These are phyloP conservation scores for Porphyra umbilicalis DNA, from an alignment of 31 red algal genomes.

Conservation along the genomic window DNA sequence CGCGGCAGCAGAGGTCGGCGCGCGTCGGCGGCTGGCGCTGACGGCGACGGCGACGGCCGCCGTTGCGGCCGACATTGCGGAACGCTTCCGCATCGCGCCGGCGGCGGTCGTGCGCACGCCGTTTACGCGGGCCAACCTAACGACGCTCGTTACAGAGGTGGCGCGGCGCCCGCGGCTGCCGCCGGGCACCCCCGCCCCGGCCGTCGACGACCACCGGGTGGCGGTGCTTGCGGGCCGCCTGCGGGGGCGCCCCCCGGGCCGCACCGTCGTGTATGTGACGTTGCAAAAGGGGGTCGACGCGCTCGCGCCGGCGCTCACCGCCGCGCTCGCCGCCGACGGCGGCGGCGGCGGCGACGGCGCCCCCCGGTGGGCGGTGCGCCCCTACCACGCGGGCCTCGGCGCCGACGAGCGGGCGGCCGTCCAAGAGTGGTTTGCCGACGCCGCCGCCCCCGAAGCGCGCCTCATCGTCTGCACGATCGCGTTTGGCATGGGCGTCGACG, in stretches of 20 bases:
- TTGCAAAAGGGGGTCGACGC: slow-evolving; percentile 35
- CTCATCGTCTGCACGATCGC: slow-evolving; percentile 95
- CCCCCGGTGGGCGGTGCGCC: slow-evolving; percentile 27
- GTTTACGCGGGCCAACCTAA: slow-evolving; percentile 33
- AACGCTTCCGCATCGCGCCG: slow-evolving; percentile 46
- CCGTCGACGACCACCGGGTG: slow-evolving; percentile 1
- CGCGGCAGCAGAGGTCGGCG: slow-evolving; percentile 38
- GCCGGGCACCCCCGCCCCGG: not conserved
- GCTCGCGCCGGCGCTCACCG: slow-evolving; percentile 43
- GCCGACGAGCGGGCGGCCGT: slow-evolving; percentile 43
- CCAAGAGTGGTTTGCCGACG: slow-evolving; percentile 59
- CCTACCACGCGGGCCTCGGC: slow-evolving; percentile 83
- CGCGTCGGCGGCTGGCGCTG: slow-evolving; percentile 52
- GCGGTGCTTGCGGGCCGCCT: slow-evolving; percentile 30
- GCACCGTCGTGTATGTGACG: slow-evolving; percentile 75
- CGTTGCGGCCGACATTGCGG: slow-evolving; percentile 68
- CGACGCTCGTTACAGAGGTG: slow-evolving; percentile 29
- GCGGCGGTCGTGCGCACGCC: slow-evolving; percentile 19
- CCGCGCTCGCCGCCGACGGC: slow-evolving; percentile 14
- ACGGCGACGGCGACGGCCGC: slow-evolving; percentile 87
- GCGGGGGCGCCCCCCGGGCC: slow-evolving; percentile 16
- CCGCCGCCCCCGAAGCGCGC: slow-evolving; percentile 24
- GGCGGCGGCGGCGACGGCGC: slow-evolving; percentile 68
- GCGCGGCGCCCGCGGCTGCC: slow-evolving; percentile 1
- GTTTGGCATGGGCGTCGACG: slow-evolving; percentile 99